phyloP scores from a whole-genome alignment of 768 basidiomycete species.

The Kwoniella heveanensis region DNA sequence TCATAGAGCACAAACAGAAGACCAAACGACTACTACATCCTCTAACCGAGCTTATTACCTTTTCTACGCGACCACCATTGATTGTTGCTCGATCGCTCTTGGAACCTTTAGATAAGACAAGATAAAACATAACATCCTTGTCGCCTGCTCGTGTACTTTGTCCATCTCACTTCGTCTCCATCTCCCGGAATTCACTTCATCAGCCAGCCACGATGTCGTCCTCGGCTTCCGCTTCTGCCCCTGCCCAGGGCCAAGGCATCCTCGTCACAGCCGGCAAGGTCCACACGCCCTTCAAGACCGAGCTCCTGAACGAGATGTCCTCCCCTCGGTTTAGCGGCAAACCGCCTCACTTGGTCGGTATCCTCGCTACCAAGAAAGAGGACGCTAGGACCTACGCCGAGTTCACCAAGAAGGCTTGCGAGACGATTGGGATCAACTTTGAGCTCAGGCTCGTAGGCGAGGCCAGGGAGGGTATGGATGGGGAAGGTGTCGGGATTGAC shows the following conservation, averaged over 20 bases:
- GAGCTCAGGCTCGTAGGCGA: constrained; percentile 71
- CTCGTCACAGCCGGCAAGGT: constrained; percentile 53
- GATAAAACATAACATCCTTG: no score
- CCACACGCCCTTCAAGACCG: constrained; percentile 53
- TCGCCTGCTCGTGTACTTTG: no score
- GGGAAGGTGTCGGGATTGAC: constrained; percentile 74
- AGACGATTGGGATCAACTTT: constrained; percentile 82
- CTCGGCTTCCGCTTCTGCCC: constrained; percentile 6
- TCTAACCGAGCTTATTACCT: neutral
- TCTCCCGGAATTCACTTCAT: no score
- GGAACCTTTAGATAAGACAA: no score
- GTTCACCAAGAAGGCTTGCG: constrained; percentile 89
- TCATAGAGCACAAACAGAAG: neutral
- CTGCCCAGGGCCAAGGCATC: constrained; percentile 37
- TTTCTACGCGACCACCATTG: no score
- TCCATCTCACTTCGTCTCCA: no score
- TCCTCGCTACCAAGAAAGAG: constrained; percentile 70
- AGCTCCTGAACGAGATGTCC: constrained; percentile 41
- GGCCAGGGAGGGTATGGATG: constrained; percentile 55
- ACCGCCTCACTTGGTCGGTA: constrained; percentile 80
- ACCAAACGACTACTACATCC: neutral
- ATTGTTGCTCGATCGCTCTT: no score
- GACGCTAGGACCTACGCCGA: constrained; percentile 63
- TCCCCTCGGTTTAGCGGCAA: constrained; percentile 26
- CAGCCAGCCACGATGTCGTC: neutral